These are phyloP conservation scores for Claviceps sp. DNA, from an alignment of 2,329 filamentous ascomycete genomes.

Conservation along the genomic window DNA sequence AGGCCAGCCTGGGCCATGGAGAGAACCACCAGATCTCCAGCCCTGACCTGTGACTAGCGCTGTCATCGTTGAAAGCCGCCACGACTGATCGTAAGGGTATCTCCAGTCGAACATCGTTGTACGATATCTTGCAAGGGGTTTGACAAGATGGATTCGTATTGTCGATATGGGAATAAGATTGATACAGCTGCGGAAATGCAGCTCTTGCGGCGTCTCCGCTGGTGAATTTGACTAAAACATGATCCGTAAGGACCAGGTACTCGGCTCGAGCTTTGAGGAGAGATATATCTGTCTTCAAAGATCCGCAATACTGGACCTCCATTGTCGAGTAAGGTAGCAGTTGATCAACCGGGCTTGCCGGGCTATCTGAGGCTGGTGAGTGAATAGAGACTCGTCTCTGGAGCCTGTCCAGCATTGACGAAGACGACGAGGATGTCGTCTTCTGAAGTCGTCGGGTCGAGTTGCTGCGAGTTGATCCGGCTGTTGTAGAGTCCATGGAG, in stretches of 20 bases:
- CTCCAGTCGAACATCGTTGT: slow-evolving; percentile 27
- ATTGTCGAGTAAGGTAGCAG: slow-evolving; percentile 21
- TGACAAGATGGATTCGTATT: slow-evolving; percentile 13
- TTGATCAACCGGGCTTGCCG: slow-evolving; percentile 16
- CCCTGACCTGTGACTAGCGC: slow-evolving; percentile 33
- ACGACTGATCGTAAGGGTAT: slow-evolving; percentile 38
- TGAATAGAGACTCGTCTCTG: slow-evolving; percentile 27
- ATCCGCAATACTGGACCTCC: slow-evolving; percentile 30
- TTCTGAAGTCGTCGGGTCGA: slow-evolving; percentile 24
- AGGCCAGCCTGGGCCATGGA: slow-evolving; percentile 28
- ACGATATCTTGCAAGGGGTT: slow-evolving; percentile 15
- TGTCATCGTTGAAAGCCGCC: slow-evolving; percentile 38
- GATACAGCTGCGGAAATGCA: slow-evolving; percentile 32
- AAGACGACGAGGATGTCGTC: slow-evolving; percentile 23
- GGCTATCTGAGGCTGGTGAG: slow-evolving; percentile 19
- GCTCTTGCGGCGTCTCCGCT: slow-evolving; percentile 31
- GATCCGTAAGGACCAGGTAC: slow-evolving; percentile 38
- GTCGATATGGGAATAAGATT: slow-evolving; percentile 12
- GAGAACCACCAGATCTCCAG: slow-evolving; percentile 45
- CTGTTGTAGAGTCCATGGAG: slow-evolving; percentile 26
- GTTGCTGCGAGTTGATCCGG: slow-evolving; percentile 16
- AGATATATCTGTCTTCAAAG: slow-evolving; percentile 35
- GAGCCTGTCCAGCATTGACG: slow-evolving; percentile 28
- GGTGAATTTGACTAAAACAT: slow-evolving; percentile 37
- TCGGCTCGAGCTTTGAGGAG: slow-evolving; percentile 35